A percentile compares a stretch with the other conserved stretches of the same genome.
phyloP scores from a whole-genome alignment of 768 basidiomycete species.

The Tylopilus felleus region DNA sequence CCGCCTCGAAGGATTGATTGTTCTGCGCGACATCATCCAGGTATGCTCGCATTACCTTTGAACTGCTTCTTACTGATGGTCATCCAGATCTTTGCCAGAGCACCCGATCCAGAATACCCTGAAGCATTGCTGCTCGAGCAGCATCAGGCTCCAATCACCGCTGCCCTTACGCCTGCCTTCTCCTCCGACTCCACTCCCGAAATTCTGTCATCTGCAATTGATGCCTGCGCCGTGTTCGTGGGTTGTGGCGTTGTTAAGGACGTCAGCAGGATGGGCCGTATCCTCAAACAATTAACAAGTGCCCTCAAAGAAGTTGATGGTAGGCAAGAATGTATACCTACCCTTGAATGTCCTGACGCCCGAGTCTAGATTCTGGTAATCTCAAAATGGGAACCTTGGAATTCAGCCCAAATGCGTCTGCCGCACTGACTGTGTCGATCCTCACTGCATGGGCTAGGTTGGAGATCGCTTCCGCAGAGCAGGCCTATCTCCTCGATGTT shows the following conservation, averaged over 20 bases:
- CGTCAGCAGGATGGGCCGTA: conserved; percentile 87
- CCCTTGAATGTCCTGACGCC: conserved; percentile 6
- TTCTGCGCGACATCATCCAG: conserved; percentile 90
- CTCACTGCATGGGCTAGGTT: conserved; percentile 95
- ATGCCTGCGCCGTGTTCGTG: conserved; percentile 93
- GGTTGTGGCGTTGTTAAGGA: conserved; percentile 94
- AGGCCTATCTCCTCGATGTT: conserved; percentile 75
- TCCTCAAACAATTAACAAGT: conserved; percentile 81
- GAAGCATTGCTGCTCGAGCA: conserved; percentile 90
- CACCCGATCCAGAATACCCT: conserved; percentile 91
- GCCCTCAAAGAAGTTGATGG: conserved; percentile 91
- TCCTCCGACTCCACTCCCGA: conserved; percentile 94
- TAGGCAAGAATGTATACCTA: conserved; percentile 27
- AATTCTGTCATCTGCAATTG: conserved; percentile 86
- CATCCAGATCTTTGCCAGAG: conserved; percentile 75
- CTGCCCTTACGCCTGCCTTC: conserved; percentile 95
- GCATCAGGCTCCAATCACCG: conserved; percentile 97
- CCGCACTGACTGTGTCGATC: conserved; percentile 90
- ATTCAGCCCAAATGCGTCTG: conserved; percentile 89
- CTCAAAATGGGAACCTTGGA: conserved; percentile 85
- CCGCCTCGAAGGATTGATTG: conserved; percentile 82
- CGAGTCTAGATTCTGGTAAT: conserved; percentile 67
- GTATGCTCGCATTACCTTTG: conserved; percentile 37
- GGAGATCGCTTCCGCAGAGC: conserved; percentile 69
- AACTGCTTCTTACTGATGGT: conserved; percentile 3